A percentile compares a stretch with the other conserved stretches of the same genome.
These are phyloP conservation scores for Phytopythium boreale DNA, from an alignment of 352 stramenopile species.

Conservation along the genomic window DNA sequence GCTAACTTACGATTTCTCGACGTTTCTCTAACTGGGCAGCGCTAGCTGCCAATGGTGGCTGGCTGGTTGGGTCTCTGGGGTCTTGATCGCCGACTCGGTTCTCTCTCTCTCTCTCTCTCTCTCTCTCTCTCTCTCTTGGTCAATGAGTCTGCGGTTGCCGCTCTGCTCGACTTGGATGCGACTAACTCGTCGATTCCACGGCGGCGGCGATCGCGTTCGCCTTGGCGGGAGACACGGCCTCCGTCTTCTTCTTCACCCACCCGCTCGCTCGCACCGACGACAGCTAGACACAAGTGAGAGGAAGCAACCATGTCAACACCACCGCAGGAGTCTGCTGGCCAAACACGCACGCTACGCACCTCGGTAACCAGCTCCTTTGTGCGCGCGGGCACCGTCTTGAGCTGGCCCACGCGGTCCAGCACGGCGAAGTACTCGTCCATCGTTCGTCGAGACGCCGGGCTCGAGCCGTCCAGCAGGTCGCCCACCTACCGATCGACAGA, in stretches of 20 bases:
- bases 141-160: no score
- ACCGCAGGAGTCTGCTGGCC: neutral
- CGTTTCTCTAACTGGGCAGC: slow-evolving; percentile 1
- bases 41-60: neutral
- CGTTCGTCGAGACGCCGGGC: slow-evolving; percentile 70
- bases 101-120: neutral
- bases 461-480: slow-evolving; percentile 77
- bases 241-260: slow-evolving; percentile 48
- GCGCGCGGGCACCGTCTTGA: slow-evolving; percentile 21
- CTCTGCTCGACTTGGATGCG: neutral
- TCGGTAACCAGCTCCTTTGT: slow-evolving; percentile 53
- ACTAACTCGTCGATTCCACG: neutral
- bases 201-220: slow-evolving; percentile 8
- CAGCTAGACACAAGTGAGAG: slow-evolving; percentile 27
- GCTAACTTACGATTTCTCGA: neutral
- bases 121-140: neutral
- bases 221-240: slow-evolving; percentile 22
- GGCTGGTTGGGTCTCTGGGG: neutral
- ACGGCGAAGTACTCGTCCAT: slow-evolving; percentile 86
- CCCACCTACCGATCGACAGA: slow-evolving; percentile 40
- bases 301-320: slow-evolving; percentile 10
- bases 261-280: slow-evolving; percentile 37
- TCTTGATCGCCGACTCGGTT: neutral
- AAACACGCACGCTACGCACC: slow-evolving; percentile 22
- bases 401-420: slow-evolving; percentile 47